These are phyloP conservation scores for Penicillium cosmopolitanum DNA, from an alignment of 495 filamentous ascomycete species.

Conservation along the genomic window DNA sequence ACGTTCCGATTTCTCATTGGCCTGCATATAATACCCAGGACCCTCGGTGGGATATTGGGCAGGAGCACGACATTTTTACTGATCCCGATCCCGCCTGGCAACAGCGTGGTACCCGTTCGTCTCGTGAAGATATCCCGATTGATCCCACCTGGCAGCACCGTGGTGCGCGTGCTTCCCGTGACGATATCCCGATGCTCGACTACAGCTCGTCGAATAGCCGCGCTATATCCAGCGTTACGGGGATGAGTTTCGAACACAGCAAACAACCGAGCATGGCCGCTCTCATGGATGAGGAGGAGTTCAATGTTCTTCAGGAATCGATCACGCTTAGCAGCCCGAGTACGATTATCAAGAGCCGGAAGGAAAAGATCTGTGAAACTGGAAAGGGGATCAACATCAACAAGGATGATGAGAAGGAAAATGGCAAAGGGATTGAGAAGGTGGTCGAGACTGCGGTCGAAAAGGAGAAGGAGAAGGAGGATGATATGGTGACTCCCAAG, in stretches of 20 bases:
- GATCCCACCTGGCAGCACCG: conserved; percentile 4
- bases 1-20: too few species aligned
- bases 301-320: conserved; percentile 44
- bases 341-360: conserved; percentile 40
- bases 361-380: background rate
- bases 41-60: conserved; percentile 13
- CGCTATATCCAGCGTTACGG: conserved; percentile 47
- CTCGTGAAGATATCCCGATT: conserved; percentile 1
- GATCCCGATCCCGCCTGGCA: conserved; percentile 18
- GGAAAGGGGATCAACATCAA: too few species aligned
- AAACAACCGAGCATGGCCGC: conserved; percentile 46
- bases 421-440: background rate
- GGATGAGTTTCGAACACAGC: conserved; percentile 49
- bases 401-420: too few species aligned
- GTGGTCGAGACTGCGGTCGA: conserved; percentile 38
- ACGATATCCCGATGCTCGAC: conserved; percentile 60
- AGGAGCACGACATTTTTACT: conserved; percentile 33
- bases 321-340: conserved; percentile 45
- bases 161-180: conserved; percentile 34
- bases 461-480: conserved; percentile 24
- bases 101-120: conserved; percentile 25
- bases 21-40: background rate
- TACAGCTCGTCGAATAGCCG: conserved; percentile 49
- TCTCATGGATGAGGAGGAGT: conserved; percentile 40
- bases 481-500: conserved; percentile 10